Base-by-base conservation (phyloP, 495 filamentous ascomycete genomes). In the Tetracladium marchalianum region DNA sequence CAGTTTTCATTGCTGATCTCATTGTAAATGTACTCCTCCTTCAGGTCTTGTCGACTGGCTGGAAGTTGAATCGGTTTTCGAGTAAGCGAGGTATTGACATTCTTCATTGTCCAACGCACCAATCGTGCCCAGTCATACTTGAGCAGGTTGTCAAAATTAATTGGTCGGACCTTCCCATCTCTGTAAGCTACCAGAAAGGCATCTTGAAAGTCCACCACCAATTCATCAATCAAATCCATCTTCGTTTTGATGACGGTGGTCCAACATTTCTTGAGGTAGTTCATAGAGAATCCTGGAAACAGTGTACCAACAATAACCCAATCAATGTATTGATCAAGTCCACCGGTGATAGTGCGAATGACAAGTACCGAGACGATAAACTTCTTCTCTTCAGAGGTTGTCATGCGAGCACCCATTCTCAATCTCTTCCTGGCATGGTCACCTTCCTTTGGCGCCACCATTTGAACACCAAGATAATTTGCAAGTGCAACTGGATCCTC, bases 181-280 rank as follows among this genome's bases (percentile, higher is more conserved):
- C 75, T 75, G 55, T 95, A 97, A 0, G 86, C 93, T 35, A 75
- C 70, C 15, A 89, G 63, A 58, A 87, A 95, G 12, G 69, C 68
- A 31, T 79, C 70, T 50, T 87, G 84, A 58, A 97, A 94, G 50
- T 85, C 79, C n/a, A 65, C 64, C 22, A 82, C 80, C 56, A 97
- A 65, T 44, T 78, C 77, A 6, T 82, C 69, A 35, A 94, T 72
- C 19, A 78, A 73, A 9, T 72, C 65, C 39, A 73, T 71, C 39
- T 80, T 74, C 46, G 76, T 78, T 39, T 67, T 73, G 11, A 75
- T 69, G 10, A 84, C 61, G 6, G 52, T 64, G 24, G 65, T 68
- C 74, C 82, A 92, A 34, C 73, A 69, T 15, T 76, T 76, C 40
- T 74, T 68, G 8, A 94, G 63, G 34, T 69, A 69, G 35, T 63